Evolutionary conservation across 495 filamentous ascomycete species (phyloP).

Genomic region (Neurospora sp.): DNA sequence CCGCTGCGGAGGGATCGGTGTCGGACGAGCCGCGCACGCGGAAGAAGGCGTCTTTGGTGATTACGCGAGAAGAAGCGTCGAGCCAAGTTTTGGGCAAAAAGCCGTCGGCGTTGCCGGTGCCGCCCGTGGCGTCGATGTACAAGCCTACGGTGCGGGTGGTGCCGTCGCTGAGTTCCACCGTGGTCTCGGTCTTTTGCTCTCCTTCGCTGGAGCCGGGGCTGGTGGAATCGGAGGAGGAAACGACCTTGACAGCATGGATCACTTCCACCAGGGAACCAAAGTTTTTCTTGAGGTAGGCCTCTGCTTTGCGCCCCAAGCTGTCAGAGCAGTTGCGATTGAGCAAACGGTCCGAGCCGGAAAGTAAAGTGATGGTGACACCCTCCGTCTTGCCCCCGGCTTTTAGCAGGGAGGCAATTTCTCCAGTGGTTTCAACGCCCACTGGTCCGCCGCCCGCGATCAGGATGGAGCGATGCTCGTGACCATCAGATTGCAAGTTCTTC

Average conservation of each 20-base stretch:
- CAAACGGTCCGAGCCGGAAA: not conserved
- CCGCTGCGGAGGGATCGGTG: not conserved
- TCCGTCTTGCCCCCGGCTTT: not conserved
- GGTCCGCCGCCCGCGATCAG: slow-evolving; percentile 4
- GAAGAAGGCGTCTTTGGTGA: not conserved
- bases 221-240: not conserved
- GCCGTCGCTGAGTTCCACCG: slow-evolving; percentile 15
- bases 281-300: not conserved
- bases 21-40: not conserved
- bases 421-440: slow-evolving; percentile 1
- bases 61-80: not conserved
- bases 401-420: not conserved
- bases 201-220: not conserved
- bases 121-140: slow-evolving; percentile 44
- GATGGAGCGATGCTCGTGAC: not conserved
- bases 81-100: slow-evolving; percentile 36
- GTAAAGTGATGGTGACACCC: not conserved
- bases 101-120: slow-evolving; percentile 33
- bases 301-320: not conserved
- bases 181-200: not conserved
- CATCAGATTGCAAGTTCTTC: not conserved
- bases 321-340: not conserved
- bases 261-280: not conserved
- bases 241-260: not conserved
- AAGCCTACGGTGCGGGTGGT: slow-evolving; percentile 29